Evolutionary conservation across 176 grass and related monocot species (phyloP).

Genomic region (maize (Zea mays)): Zm-B73-REFERENCE-NAM-5.0 NC_050097.1:28286001-28286500

Average conservation of each 20-base stretch:
- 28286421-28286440: slow-evolving; percentile 28
- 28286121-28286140: slow-evolving; percentile 86
- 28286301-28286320: slow-evolving; percentile 31
- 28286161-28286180: slow-evolving; percentile 23
- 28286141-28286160: slow-evolving; percentile 50
- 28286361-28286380: slow-evolving; percentile 92
- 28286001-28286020: too few relatives aligned
- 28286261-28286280: slow-evolving; percentile 12
- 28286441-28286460: slow-evolving; percentile 22
- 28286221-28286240: slow-evolving; percentile 20
- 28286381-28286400: slow-evolving; percentile 90
- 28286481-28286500: not conserved
- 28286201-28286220: slow-evolving; percentile 5
- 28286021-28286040: too few relatives aligned
- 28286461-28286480: slow-evolving; percentile 7
- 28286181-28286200: slow-evolving; percentile 1
- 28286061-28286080: slow-evolving; percentile 73
- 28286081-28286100: slow-evolving; percentile 93
- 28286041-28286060: slow-evolving; percentile 60
- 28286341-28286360: slow-evolving; percentile 95
- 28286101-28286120: slow-evolving; percentile 65
- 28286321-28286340: slow-evolving; percentile 82
- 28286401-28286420: slow-evolving; percentile 46
- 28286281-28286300: not conserved
- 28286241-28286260: not conserved